Base-by-base conservation (phyloP, 2,329 filamentous ascomycete genomes). In the Sporothrix humicola region DNA sequence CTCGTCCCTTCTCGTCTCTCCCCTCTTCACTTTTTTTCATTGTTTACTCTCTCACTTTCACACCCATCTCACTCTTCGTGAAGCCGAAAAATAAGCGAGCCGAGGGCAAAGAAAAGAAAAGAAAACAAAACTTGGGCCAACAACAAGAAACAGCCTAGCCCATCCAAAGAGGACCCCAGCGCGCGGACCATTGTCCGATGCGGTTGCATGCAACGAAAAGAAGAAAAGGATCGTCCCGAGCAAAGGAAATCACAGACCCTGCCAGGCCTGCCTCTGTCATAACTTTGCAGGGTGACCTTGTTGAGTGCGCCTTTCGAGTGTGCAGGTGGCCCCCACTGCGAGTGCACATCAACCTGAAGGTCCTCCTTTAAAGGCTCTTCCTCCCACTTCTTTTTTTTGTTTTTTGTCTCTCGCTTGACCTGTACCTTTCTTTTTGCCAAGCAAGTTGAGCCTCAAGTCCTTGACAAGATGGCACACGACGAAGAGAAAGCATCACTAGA, bases 201-300 rank as follows among this genome's bases (percentile, higher is more conserved):
- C 65, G 7, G 65, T n/a, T 52, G 23, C 65, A 68, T 52, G 65
- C 65, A 52, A 52, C 44, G 61, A 46, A 26, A n/a, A 20, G 12
- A 68, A 68, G 46, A 37, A 68, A 52, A 68, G 65, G 46, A 68
- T 68, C 26, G 65, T 52, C 46, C 23, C 46, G 23, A 68, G 46
- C 12, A 52, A 13, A 37, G 44, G 3, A 48, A 23, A 66, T 7
- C 42, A 13, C 46, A 52, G 46, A 52, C 65, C 46, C 44, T 13
- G n/a, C 9, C 5, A n/a, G n/a, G 12, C 42, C 50, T 17, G 15
- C n/a, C n/a, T 10, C 42, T n/a, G 44, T 26, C 61, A 48, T 48
- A 37, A 61, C 7, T n/a, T 37, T 44, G 9, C 23, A 7, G 15
- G 10, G 42, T 20, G 13, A 48, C 42, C n/a, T 42, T 66, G 61